Evolutionary conservation across 352 stramenopile genomes (phyloP), one percentile per base, ranked within the genome.

Genomic region (Globisporangium abappressorium): DNA sequence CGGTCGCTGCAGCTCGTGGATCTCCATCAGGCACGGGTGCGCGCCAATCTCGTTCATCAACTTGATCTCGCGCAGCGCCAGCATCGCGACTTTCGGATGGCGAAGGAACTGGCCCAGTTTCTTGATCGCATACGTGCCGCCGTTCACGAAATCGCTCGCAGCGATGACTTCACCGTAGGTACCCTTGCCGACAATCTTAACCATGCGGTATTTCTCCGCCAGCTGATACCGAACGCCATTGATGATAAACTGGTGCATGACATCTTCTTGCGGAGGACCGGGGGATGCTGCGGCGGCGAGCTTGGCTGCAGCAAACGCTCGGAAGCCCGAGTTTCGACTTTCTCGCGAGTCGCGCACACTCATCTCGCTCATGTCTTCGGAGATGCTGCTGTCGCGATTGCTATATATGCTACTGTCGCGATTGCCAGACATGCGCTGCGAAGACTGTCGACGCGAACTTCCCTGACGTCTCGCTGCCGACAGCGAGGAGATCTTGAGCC

Each of bases 131-230:
- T 92, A 95, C 46, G 87, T 96, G 18, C 85, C 87, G 33, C 88
- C 86, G 36, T 93, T 75, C 22, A 93, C 85, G 60, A 92, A 95
- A 62, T 97, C 89, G 61, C 85, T 92, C 9, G 88, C 90, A 28
- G 90, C 89, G 64, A 97, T 97, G 57, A 97, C 90, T 65, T 96
- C 87, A 15, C 90, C 90, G 65, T 97, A 97, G n/a, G 87, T 95
- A 34, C 90, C 89, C 70, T 93, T 93, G 34, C 88, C 88, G 6
- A 95, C 88, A 49, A 95, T 92, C 68, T 94, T 95, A 34, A 95
- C 88, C 88, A 95, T 95, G 26, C 88, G 88, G 65, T 95, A 95
- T 64, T 94, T 94, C 58, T 95, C 85, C 2, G 86, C 81, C 20
- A 95, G 66, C 61, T 93, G 85, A 69, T 93, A 95, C n/a, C 86